Conservation (phyloP, 2,329 filamentous ascomycete genomes). For the Hortaea werneckii region DNA sequence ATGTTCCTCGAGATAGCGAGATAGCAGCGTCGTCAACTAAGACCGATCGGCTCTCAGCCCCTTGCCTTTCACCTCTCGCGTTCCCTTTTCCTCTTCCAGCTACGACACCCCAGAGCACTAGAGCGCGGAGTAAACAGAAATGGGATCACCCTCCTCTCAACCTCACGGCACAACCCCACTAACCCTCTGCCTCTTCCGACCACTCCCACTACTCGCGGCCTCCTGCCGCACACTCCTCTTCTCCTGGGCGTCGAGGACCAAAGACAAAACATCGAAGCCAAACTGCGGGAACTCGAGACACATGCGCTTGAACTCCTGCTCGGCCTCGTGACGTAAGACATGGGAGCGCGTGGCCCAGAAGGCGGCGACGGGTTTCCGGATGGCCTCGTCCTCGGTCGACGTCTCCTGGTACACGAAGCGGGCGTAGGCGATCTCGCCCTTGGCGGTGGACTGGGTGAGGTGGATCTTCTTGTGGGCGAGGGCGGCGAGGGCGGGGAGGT, state of each 20-base stretch:
- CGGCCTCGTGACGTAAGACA: constrained; percentile 73
- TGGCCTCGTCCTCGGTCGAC: constrained; percentile 54
- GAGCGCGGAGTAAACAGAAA: no score
- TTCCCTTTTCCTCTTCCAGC: no score
- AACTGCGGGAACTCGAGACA: constrained; percentile 88
- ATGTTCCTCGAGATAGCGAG: no score
- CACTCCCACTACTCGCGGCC: constrained; percentile 27
- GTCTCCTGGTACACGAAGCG: constrained; percentile 82
- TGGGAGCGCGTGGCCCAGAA: constrained; percentile 81
- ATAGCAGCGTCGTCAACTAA: no score
- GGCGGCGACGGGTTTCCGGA: constrained; percentile 74
- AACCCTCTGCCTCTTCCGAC: constrained; percentile 29
- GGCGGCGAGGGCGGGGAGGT: constrained; percentile 53
- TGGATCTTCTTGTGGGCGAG: constrained; percentile 86
- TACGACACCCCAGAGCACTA: no score
- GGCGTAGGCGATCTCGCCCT: constrained; percentile 84
- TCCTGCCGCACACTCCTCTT: constrained; percentile 31
- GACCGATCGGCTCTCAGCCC: no score
- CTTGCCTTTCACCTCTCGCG: no score
- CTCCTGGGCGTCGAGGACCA: constrained; percentile 44
- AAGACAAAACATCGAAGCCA: constrained; percentile 77
- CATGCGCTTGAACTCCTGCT: constrained; percentile 71
- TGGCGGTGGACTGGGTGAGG: constrained; percentile 75
- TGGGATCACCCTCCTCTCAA: background rate
- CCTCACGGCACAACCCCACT: constrained; percentile 5